Evolutionary conservation across 192 early-diverging fungal species (phyloP).

Genomic region (Mortierella antarctica): DNA sequence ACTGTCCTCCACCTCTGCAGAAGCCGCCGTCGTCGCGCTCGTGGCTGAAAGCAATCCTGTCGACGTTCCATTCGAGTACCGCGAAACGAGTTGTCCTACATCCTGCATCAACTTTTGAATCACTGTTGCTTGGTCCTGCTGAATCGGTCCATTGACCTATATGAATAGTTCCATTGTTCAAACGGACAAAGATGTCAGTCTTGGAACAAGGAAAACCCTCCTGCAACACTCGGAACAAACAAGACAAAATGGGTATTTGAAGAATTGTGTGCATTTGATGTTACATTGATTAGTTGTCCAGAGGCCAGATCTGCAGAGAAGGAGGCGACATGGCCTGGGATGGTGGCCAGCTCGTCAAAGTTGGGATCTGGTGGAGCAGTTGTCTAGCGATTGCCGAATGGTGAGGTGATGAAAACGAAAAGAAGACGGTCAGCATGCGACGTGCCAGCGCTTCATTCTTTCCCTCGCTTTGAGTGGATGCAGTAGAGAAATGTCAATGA

Average conservation of each 20-base stretch:
- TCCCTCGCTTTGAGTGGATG: too few species aligned
- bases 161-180: too few species aligned
- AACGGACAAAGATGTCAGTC: neutral
- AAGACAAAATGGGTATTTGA: neutral
- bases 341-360: constrained; percentile 49
- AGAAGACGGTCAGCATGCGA: neutral
- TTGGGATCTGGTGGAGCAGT: constrained; percentile 50
- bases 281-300: constrained; percentile 52
- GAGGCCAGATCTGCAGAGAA: constrained; percentile 48
- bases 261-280: neutral
- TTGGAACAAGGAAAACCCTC: neutral
- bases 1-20: constrained; percentile 31
- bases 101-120: constrained; percentile 53
- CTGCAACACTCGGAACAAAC: neutral
- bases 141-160: constrained; percentile 34
- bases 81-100: constrained; percentile 48
- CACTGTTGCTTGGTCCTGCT: constrained; percentile 35
- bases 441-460: too few species aligned
- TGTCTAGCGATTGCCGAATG: constrained; percentile 13
- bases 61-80: constrained; percentile 16
- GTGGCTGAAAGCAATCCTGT: constrained; percentile 6
- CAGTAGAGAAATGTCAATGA: too few species aligned
- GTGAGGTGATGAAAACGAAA: neutral
- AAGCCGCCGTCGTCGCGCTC: neutral
- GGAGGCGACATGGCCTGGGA: constrained; percentile 49